Base-by-base conservation (phyloP, 768 basidiomycete genomes). In the Auriscalpium vulgare region DNA sequence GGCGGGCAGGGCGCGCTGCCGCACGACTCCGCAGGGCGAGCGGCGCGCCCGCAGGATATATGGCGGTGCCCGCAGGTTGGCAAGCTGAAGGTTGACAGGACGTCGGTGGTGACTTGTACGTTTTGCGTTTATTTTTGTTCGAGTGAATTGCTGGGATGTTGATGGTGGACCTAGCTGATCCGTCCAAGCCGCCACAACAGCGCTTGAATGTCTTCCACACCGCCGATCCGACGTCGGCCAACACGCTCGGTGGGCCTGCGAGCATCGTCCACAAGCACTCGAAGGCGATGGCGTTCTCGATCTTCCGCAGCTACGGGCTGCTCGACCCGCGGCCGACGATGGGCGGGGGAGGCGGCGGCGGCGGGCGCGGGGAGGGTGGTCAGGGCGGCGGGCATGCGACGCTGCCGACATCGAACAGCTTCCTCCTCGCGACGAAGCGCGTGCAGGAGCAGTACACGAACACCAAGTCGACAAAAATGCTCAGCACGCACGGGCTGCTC, bases 241-340 rank as follows among this genome's bases (percentile, higher is more conserved):
- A 74, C 37, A 70, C 67, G 7, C 70, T 68, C 36, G 76, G 75
- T 37, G 85, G 87, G 1, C 87, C 88, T 0, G 72, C 75, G 21
- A 76, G 81, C 37, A 83, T 86, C 53, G 81, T 92, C 36, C 91
- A 92, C 69, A 88, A 88, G 61, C 90, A 92, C 65, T 88, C 90
- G 1, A 82, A 86, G 54, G 85, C 86, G 4, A 71, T 80, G 35
- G 90, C 87, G 1, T 91, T 90, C 69, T 90, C 89, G 0, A 80
- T 92, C 49, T 84, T 85, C 68, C 81, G 90, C 47, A 79, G 81
- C 54, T 82, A 85, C 53, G 68, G 66, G 36, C 65, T 71, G 47
- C 66, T 66, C 56, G 59, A 57, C 57, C 61, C 59, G 43, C 57
- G 48, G 11, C 47, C 59, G 10, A 56, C 11, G 59, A 56, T 29